Percentiles rank a stretch among this genome's conserved stretches.
These are phyloP conservation scores for Penicilliopsis zonata DNA, from an alignment of 495 filamentous ascomycete species.

Conservation along the genomic window DNA sequence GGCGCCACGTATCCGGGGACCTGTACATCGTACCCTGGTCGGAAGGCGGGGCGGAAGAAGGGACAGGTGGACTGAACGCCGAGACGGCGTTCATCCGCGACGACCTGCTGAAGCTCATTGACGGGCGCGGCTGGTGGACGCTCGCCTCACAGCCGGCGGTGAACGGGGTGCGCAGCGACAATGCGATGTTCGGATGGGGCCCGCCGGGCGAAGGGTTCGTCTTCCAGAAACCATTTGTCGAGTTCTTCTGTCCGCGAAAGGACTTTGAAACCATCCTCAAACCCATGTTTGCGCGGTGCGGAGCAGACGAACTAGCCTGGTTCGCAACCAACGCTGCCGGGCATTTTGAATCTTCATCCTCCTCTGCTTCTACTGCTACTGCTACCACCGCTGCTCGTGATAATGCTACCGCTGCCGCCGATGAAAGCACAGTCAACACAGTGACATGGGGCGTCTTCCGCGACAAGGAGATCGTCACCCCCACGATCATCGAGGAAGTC, in stretches of 20 bases:
- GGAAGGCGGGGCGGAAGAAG: conserved; percentile 61
- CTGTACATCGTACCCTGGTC: conserved; percentile 78
- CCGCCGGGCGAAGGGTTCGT: conserved; percentile 79
- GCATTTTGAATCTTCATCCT: conserved; percentile 55
- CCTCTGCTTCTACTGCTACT: too few species aligned
- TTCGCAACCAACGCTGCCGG: conserved; percentile 69
- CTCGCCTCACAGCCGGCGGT: conserved; percentile 94
- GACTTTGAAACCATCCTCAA: conserved; percentile 56
- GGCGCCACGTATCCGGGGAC: conserved; percentile 63
- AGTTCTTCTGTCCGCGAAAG: conserved; percentile 68
- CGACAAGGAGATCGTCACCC: conserved; percentile 93
- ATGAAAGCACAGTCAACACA: conserved; percentile 61
- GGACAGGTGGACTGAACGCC: conserved; percentile 39
- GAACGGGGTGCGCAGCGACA: conserved; percentile 62
- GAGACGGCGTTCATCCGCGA: conserved; percentile 72
- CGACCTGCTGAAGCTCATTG: conserved; percentile 62
- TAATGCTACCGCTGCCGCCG: conserved; percentile 19
- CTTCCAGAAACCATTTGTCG: conserved; percentile 96
- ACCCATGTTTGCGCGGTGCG: conserved; percentile 43
- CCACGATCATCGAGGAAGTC: conserved; percentile 94
- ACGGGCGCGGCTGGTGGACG: conserved; percentile 76
- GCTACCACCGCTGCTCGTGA: conserved; percentile 16
- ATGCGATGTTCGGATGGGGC: conserved; percentile 89
- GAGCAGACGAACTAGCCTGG: conserved; percentile 58
- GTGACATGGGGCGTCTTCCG: conserved; percentile 97